These are phyloP conservation scores for Triangularia setosa DNA, from an alignment of 2,329 filamentous ascomycete genomes.

Conservation along the genomic window DNA sequence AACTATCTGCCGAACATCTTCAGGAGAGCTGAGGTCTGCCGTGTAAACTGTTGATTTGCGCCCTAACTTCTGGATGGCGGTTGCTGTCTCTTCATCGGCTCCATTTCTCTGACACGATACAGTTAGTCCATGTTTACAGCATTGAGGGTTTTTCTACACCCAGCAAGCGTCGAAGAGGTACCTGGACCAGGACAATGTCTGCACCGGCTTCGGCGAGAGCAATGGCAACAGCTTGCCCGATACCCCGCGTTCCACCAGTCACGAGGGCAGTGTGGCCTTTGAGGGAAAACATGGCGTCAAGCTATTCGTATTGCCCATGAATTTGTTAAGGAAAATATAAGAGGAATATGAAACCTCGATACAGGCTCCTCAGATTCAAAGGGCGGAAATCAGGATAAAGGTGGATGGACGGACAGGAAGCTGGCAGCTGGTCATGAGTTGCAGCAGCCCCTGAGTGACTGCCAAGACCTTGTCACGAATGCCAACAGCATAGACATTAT, in stretches of 20 bases:
- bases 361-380: too few relatives aligned
- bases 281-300: slow-evolving; percentile 47
- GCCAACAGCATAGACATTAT: too few relatives aligned
- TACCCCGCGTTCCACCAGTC: slow-evolving; percentile 56
- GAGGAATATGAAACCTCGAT: too few relatives aligned
- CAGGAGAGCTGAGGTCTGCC: slow-evolving; percentile 61
- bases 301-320: not conserved
- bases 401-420: not conserved
- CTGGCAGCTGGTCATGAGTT: not conserved
- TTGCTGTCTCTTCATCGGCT: slow-evolving; percentile 49
- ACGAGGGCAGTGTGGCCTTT: slow-evolving; percentile 54
- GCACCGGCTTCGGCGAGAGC: slow-evolving; percentile 57
- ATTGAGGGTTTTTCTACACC: not conserved
- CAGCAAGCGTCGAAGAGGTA: slow-evolving; percentile 22
- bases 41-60: slow-evolving; percentile 65
- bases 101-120: slow-evolving; percentile 30
- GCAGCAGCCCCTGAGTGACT: too few relatives aligned
- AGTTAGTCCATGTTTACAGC: not conserved
- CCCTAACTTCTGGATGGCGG: slow-evolving; percentile 60
- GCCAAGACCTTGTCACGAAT: too few relatives aligned
- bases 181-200: slow-evolving; percentile 53
- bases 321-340: not conserved
- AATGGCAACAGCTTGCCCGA: slow-evolving; percentile 54
- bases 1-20: slow-evolving; percentile 57
- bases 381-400: too few relatives aligned